Conservation (phyloP, 139 green algal species). For the Chlorella sp. region DNA sequence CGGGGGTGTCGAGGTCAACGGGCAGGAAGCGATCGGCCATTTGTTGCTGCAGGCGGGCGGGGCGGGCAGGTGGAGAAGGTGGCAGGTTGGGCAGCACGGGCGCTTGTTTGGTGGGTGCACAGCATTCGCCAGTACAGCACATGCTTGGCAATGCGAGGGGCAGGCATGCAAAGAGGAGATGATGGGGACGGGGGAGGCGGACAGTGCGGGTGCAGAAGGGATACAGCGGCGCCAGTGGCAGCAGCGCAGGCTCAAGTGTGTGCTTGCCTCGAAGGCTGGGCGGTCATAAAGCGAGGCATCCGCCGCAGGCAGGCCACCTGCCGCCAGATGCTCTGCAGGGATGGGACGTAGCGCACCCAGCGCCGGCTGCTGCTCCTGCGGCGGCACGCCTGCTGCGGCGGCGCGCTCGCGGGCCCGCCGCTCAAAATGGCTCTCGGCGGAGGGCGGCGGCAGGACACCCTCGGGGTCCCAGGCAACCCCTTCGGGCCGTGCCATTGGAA, state of each 20-base stretch:
- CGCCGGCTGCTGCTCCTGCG: background rate
- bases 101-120: background rate
- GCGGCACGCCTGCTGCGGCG: background rate
- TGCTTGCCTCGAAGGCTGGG: constrained; percentile 14
- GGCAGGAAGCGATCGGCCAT: constrained; percentile 54
- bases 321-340: constrained; percentile 16
- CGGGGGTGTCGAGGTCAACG: constrained; percentile 59
- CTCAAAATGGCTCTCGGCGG: constrained; percentile 40
- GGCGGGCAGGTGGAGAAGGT: background rate
- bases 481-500: background rate
- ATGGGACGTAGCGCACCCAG: constrained; percentile 6
- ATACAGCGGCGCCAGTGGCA: background rate
- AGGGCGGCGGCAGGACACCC: constrained; percentile 34
- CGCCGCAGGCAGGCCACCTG: constrained; percentile 38
- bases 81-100: background rate
- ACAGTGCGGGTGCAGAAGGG: background rate
- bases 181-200: background rate
- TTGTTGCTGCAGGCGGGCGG: constrained; percentile 9
- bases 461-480: constrained; percentile 47
- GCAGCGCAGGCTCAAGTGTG: background rate
- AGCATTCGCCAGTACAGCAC: background rate
- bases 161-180: background rate
- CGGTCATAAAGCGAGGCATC: constrained; percentile 40
- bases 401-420: constrained; percentile 24
- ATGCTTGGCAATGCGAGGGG: background rate